Evolutionary conservation across 2,329 filamentous ascomycete species (phyloP).

Genomic region (Elsinoe necatrix): DNA sequence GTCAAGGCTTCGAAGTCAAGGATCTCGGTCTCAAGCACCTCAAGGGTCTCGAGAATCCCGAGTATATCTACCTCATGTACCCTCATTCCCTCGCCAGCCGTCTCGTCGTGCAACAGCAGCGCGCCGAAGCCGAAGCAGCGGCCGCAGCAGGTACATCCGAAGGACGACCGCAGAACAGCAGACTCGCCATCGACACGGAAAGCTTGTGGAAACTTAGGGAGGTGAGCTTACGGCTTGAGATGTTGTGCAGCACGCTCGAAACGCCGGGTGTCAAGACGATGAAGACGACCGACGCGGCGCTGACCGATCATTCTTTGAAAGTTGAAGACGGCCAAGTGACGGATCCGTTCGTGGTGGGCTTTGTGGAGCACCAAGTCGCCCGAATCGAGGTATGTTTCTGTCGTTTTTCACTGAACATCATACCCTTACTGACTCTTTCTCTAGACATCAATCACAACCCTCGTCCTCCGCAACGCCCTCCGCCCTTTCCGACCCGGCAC

Average conservation of each 20-base stretch:
- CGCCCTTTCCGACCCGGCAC: slow-evolving; percentile 55
- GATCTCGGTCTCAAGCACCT: slow-evolving; percentile 91
- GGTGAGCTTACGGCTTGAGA: slow-evolving; percentile 80
- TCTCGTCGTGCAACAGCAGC: slow-evolving; percentile 58
- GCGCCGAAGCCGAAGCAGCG: slow-evolving; percentile 38
- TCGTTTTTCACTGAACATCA: no score
- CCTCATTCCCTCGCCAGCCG: slow-evolving; percentile 79
- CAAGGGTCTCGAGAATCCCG: slow-evolving; percentile 94
- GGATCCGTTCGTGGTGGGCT: slow-evolving; percentile 77
- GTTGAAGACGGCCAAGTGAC: slow-evolving; percentile 73
- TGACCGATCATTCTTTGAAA: slow-evolving; percentile 63
- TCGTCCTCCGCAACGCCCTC: slow-evolving; percentile 71
- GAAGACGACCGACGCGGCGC: slow-evolving; percentile 70
- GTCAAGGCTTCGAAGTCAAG: slow-evolving; percentile 92
- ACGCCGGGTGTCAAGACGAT: slow-evolving; percentile 54
- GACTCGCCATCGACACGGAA: slow-evolving; percentile 73
- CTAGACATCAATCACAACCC: slow-evolving; percentile 71
- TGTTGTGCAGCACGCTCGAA: slow-evolving; percentile 85
- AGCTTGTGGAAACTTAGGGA: slow-evolving; percentile 85
- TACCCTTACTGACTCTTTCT: slow-evolving; percentile 11
- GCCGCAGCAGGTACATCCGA: slow-evolving; percentile 33
- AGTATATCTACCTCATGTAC: slow-evolving; percentile 91
- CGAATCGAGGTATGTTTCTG: slow-evolving; percentile 76
- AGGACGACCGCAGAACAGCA: slow-evolving; percentile 48
- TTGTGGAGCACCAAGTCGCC: slow-evolving; percentile 90